A percentile compares a stretch with the other conserved stretches of the same genome.
These are phyloP conservation scores for Entomortierella parvispora DNA, from an alignment of 192 early-diverging fungal species.

Conservation along the genomic window DNA sequence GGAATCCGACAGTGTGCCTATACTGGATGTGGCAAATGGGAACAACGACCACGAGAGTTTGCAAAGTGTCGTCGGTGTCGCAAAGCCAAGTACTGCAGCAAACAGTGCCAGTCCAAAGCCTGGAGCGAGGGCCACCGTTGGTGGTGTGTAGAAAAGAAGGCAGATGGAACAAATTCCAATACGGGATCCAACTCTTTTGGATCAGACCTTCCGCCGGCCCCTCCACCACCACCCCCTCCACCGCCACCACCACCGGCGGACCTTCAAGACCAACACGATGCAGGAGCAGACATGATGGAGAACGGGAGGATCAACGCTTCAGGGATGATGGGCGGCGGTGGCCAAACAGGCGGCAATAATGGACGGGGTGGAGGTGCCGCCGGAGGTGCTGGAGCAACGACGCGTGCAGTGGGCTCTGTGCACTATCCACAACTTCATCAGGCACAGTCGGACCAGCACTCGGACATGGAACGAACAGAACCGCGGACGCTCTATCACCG, in stretches of 20 bases:
- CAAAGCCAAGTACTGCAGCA: constrained; percentile 89
- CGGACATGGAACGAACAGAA: too few species aligned
- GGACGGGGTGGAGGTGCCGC: constrained; percentile 28
- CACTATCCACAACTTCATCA: too few species aligned
- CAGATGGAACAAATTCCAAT: constrained; percentile 18
- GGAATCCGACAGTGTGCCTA: constrained; percentile 83
- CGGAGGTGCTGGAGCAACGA: constrained; percentile 11
- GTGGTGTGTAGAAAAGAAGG: constrained; percentile 78
- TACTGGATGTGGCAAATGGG: constrained; percentile 82
- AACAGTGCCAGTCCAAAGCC: constrained; percentile 76
- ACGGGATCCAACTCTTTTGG: constrained; percentile 47
- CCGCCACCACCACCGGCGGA: constrained; percentile 32
- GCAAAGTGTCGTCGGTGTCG: constrained; percentile 89
- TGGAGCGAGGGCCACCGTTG: constrained; percentile 84
- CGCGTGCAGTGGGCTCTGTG: constrained; percentile 1
- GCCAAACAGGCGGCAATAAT: constrained; percentile 45
- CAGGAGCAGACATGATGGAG: constrained; percentile 25
- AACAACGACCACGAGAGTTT: constrained; percentile 78
- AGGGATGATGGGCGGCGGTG: constrained; percentile 12
- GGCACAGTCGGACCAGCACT: too few species aligned
- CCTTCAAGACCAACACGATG: constrained; percentile 40
- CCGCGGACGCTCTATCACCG: too few species aligned
- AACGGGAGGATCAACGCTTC: constrained; percentile 25
- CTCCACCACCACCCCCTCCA: constrained; percentile 19
- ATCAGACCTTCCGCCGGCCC: constrained; percentile 35